Percentiles rank a stretch among this genome's conserved stretches.
phyloP scores from a whole-genome alignment of 139 green algal species.

The Bryopsis sp. region DNA sequence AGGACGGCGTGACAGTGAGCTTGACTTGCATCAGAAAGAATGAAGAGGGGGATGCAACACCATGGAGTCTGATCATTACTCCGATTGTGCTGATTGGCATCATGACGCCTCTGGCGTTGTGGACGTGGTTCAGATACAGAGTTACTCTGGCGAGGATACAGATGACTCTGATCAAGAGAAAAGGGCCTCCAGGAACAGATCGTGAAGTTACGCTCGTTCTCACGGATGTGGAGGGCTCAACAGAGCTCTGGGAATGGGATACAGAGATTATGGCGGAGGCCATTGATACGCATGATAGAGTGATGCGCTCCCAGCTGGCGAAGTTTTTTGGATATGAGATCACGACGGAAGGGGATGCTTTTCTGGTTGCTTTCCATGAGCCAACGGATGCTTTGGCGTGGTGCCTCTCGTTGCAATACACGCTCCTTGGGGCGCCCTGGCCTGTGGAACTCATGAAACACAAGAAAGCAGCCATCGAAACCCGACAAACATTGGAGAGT shows the following conservation, averaged over 20 bases:
- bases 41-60: no score
- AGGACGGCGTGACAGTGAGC: background rate
- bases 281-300: slow-evolving; percentile 20
- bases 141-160: background rate
- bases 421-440: slow-evolving; percentile 19
- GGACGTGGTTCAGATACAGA: background rate
- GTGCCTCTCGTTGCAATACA: slow-evolving; percentile 40
- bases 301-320: slow-evolving; percentile 22
- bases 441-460: background rate
- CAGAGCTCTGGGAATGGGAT: background rate
- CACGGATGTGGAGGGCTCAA: background rate
- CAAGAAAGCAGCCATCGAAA: background rate
- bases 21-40: background rate
- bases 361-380: slow-evolving; percentile 55
- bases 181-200: background rate
- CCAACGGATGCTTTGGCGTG: slow-evolving; percentile 45
- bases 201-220: background rate
- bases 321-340: slow-evolving; percentile 31
- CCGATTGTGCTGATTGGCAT: background rate
- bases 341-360: slow-evolving; percentile 42
- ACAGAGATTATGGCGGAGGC: slow-evolving; percentile 14
- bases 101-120: background rate
- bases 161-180: background rate
- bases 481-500: no score
- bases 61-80: background rate